Base-by-base conservation (phyloP, 306 rosid genomes). In the Quercus engelmannii region DNA sequence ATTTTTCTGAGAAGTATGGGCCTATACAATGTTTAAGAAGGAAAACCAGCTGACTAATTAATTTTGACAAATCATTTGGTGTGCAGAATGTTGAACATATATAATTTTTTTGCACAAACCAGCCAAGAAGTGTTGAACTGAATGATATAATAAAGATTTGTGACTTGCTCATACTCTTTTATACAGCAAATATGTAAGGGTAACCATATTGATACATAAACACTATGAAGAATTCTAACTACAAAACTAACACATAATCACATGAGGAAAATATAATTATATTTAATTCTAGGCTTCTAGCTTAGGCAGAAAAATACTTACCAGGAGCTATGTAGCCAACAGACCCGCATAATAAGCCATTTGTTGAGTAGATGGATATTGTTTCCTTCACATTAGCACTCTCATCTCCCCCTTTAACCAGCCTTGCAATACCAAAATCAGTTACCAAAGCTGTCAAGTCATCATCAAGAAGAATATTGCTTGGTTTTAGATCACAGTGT, bases 291-390 rank as follows among this genome's bases (percentile, higher is more conserved):
- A 67, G 26, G 30, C 28, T 10, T n/a, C 26, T 57, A 21, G 63
- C 23, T 3, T 2, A 2, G 63, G 56, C 17, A 73, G 55, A 59
- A 19, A 72, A 75, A 77, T 38, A 81, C 90, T 69, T 86, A 95
- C 97, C 99, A 15, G 97, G 99, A 80, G 98, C 97, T 59, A 95
- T 93, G 30, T 95, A 95, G 75, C 99, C 99, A 58, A 92, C 69
- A 18, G 99, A 91, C 5, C 99, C 99, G 76, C 93, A 91, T 55
- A 93, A 52, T 82, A 95, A 82, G 78, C 94, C 96, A 73, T 91
- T 85, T 74, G 94, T 89, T 21, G 97, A 87, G 82, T 88, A 89
- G 83, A 86, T 83, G 54, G 92, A 88, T 71, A 83, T 46, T 7
- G 95, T 85, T 55, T 78, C 84, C 75, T 62, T 55, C 7, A 52